phyloP scores from a whole-genome alignment of 2,329 filamentous ascomycete species.

The Penicillium sp. region DNA sequence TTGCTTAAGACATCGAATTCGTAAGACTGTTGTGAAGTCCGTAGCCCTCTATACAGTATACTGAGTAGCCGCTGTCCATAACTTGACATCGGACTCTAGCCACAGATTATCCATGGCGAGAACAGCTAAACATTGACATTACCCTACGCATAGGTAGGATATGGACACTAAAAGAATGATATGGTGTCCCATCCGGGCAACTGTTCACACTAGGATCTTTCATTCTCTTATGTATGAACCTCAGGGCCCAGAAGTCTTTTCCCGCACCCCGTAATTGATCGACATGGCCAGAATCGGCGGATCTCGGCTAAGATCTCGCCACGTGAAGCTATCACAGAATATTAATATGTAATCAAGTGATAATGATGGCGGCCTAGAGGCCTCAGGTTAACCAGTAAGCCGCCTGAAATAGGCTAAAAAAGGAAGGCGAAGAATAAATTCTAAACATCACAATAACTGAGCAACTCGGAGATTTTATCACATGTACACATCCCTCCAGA shows the following conservation, averaged over 20 bases:
- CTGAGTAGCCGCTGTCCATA: no score
- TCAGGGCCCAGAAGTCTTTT: conserved; percentile 7
- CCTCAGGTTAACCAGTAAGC: not conserved
- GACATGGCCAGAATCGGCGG: conserved; percentile 6
- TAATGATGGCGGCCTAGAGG: no score
- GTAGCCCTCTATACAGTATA: no score
- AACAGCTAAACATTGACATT: no score
- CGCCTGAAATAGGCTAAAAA: no score
- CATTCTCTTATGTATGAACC: conserved; percentile 5
- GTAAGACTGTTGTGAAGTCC: no score
- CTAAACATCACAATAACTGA: not conserved
- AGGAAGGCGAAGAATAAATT: not conserved
- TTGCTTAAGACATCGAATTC: no score
- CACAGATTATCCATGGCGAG: no score
- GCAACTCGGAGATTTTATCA: not conserved
- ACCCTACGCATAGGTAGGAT: no score
- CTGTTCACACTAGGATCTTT: not conserved
- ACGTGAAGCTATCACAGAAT: conserved; percentile 8
- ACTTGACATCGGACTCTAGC: no score
- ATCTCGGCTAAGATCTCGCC: conserved; percentile 13
- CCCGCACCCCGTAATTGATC: conserved; percentile 12
- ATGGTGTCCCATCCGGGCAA: not conserved
- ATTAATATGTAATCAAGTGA: not conserved
- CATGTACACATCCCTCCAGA: not conserved
- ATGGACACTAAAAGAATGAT: no score